Conservation (phyloP, 441 rosid species). For the Erodium texanum region DNA sequence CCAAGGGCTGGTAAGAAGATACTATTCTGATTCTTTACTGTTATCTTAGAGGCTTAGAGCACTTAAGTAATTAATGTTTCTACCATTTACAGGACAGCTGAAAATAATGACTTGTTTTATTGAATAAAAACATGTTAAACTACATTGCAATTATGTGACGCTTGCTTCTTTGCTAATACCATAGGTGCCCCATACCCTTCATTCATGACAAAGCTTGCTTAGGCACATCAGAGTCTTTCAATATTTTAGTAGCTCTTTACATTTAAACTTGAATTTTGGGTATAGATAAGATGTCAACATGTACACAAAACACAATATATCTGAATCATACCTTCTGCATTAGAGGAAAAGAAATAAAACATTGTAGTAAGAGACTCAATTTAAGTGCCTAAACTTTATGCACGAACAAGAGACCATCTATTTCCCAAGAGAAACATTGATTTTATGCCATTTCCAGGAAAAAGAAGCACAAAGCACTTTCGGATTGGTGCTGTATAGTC, state of each 20-base stretch:
- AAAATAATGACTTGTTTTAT: neutral
- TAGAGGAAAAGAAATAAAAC: neutral
- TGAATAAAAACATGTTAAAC: neutral
- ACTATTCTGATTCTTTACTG: neutral
- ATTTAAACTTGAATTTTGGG: neutral
- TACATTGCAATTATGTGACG: neutral
- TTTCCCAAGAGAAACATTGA: neutral
- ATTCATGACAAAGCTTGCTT: neutral
- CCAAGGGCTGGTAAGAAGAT: slow-evolving; percentile 65
- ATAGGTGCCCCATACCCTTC: neutral
- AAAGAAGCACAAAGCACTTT: slow-evolving; percentile 66
- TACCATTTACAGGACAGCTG: neutral
- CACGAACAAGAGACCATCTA: neutral
- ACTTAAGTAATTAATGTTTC: neutral
- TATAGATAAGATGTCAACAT: neutral
- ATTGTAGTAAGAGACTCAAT: neutral
- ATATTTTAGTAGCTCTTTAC: neutral
- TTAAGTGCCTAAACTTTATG: neutral
- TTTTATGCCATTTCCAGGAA: slow-evolving; percentile 41
- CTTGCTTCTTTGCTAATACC: neutral
- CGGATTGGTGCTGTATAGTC: slow-evolving; percentile 72
- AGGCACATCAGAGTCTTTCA: neutral
- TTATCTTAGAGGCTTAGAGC: neutral
- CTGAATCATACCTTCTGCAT: neutral
- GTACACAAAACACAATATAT: neutral